Conservation (phyloP, 106 monocot species). For the Platanthera zijinensis region DNA sequence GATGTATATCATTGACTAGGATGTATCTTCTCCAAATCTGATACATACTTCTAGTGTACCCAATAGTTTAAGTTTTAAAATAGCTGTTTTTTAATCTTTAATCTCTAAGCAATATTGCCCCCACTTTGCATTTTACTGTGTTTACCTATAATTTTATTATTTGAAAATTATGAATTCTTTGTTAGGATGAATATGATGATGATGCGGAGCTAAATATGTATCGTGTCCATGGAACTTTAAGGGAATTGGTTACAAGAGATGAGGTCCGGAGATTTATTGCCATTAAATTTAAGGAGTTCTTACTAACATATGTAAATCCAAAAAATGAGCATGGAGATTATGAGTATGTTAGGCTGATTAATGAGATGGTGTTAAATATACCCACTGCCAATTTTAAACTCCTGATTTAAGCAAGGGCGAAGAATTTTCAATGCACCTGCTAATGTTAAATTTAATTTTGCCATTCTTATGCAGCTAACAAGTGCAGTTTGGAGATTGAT, state of each 20-base stretch:
- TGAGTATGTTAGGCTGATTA: too few relatives aligned
- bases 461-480: too few relatives aligned
- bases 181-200: too few relatives aligned
- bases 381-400: neutral
- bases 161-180: slow-evolving; percentile 4
- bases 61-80: neutral
- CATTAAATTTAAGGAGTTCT: slow-evolving; percentile 87
- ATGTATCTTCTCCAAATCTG: too few relatives aligned
- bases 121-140: neutral
- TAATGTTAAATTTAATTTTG: too few relatives aligned
- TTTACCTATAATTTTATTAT: neutral
- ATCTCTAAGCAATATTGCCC: neutral
- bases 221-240: slow-evolving; percentile 87
- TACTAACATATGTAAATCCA: slow-evolving; percentile 81
- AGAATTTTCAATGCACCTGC: too few relatives aligned
- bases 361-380: slow-evolving; percentile 91
- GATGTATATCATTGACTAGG: too few relatives aligned
- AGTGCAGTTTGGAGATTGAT: too few relatives aligned
- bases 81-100: neutral
- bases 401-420: too few relatives aligned
- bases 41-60: too few relatives aligned
- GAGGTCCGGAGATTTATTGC: slow-evolving; percentile 94
- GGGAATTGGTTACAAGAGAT: slow-evolving; percentile 98
- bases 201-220: slow-evolving; percentile 84
- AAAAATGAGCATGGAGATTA: slow-evolving; percentile 75